Evolutionary conservation across 129 eudicot genomes (phyloP).

Genomic region (Scalesia atractyloides): DNA sequence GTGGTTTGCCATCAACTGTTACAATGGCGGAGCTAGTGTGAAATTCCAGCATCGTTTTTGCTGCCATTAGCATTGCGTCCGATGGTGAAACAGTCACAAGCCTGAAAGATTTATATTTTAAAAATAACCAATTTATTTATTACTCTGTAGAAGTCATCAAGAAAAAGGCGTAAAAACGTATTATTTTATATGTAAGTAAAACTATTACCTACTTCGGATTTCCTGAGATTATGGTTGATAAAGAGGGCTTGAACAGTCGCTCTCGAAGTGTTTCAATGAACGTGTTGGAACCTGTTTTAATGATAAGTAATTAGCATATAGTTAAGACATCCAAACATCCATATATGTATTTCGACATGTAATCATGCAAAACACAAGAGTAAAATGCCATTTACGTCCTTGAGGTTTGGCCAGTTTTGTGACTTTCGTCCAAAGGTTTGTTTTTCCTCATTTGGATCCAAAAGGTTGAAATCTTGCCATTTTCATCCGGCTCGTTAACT

Average conservation of each 20-base stretch:
- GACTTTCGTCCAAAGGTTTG: too few relatives aligned
- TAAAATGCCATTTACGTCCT: too few relatives aligned
- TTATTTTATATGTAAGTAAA: conserved; percentile 29
- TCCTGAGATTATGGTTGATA: conserved; percentile 82
- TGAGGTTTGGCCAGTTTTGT: too few relatives aligned
- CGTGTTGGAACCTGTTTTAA: conserved; percentile 64
- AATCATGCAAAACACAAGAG: neutral
- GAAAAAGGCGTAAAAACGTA: conserved; percentile 4
- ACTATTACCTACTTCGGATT: conserved; percentile 97
- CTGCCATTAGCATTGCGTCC: conserved; percentile 81
- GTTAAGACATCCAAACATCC: neutral
- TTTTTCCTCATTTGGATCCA: too few relatives aligned
- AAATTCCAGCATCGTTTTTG: conserved; percentile 82
- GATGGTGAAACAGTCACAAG: conserved; percentile 76
- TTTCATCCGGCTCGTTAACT: too few relatives aligned
- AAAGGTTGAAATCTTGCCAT: too few relatives aligned
- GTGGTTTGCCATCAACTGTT: conserved; percentile 80
- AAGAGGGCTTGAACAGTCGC: conserved; percentile 80
- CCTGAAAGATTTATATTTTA: conserved; percentile 42
- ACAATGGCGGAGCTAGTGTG: conserved; percentile 76
- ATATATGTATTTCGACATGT: neutral
- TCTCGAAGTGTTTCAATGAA: conserved; percentile 90
- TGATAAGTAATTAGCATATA: conserved; percentile 9
- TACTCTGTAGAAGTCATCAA: neutral
- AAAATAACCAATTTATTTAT: conserved; percentile 14